phyloP scores from a whole-genome alignment of 306 rosid species.

The Dryas drummondii region DNA sequence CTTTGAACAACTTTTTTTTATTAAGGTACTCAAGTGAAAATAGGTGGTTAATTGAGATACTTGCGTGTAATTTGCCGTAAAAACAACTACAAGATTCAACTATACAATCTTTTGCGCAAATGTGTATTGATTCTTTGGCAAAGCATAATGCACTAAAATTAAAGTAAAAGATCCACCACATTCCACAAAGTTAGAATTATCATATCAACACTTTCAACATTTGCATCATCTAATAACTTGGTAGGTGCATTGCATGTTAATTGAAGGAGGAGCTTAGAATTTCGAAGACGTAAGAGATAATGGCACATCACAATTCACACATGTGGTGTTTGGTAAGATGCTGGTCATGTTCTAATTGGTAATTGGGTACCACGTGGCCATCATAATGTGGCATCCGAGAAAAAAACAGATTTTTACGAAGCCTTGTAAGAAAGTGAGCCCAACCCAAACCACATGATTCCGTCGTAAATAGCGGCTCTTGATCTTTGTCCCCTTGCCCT shows the following conservation, averaged over 20 bases:
- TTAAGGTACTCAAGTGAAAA: too few relatives aligned
- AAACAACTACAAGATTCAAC: neutral
- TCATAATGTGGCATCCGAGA: too few relatives aligned
- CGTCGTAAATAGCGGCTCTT: too few relatives aligned
- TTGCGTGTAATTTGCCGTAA: too few relatives aligned
- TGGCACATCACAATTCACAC: neutral
- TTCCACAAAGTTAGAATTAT: neutral
- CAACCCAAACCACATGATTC: neutral
- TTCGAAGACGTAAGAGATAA: slow-evolving; percentile 1
- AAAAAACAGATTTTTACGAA: neutral
- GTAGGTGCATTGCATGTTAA: neutral
- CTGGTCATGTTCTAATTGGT: neutral
- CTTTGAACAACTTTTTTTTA: too few relatives aligned
- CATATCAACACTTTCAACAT: neutral
- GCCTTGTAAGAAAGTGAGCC: neutral
- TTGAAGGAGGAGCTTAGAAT: neutral
- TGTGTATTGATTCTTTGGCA: neutral
- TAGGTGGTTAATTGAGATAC: too few relatives aligned
- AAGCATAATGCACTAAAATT: neutral
- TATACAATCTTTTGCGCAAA: neutral
- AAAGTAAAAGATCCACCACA: neutral
- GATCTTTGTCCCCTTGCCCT: neutral
- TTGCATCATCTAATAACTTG: neutral
- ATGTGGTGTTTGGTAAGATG: neutral
- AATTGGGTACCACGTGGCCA: too few relatives aligned